Base-by-base conservation (phyloP, 495 filamentous ascomycete genomes). In the Friedmanniomyces simplex region DNA sequence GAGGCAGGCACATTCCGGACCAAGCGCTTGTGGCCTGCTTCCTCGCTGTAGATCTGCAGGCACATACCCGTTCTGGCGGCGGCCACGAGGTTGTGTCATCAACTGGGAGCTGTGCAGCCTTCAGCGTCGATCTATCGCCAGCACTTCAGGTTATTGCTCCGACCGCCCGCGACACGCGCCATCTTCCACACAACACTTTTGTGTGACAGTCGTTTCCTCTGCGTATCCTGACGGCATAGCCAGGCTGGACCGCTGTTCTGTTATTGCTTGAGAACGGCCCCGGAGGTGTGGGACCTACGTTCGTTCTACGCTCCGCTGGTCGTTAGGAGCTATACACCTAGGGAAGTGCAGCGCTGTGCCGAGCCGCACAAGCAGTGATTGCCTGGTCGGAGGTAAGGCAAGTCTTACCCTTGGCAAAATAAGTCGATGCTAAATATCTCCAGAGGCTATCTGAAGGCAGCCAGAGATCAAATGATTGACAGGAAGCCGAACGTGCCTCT, bases 391-490 rank as follows among this genome's bases (percentile, higher is more conserved):
- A 48, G 20, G 11, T 24, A 25, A 22, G 20, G 20, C 45, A 4
- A n/a, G 28, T 32, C 28, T 32, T 32, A 32, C 28, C 10, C 28
- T 32, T 10, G 10, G 4, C 28, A 10, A 32, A 10, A 32, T 10
- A 32, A 32, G 10, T 32, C 4, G 28, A 32, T 4, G 28, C 28
- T 32, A 10, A 32, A 3, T 32, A 2, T 5, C 4, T 13, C 4
- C 25, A 14, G 42, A 18, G 14, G 53, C 8, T 47, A 18, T 20
- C 32, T 53, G 37, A 5, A 39, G 28, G 46, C 13, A 2, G 2
- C 2, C 20, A 8, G 49, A 2, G 25, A 18, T 55, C 59, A 12
- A 49, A 63, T 63, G 60, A 54, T 60, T 48, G 36, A 52, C 42
- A 56, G 24, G 10, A 59, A 48, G 28, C 18, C 45, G 2, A 42